Percentiles rank a stretch among this genome's conserved stretches.
These are phyloP conservation scores for Rugosomyces carneus DNA, from an alignment of 1,284 basidiomycete genomes.

Conservation along the genomic window DNA sequence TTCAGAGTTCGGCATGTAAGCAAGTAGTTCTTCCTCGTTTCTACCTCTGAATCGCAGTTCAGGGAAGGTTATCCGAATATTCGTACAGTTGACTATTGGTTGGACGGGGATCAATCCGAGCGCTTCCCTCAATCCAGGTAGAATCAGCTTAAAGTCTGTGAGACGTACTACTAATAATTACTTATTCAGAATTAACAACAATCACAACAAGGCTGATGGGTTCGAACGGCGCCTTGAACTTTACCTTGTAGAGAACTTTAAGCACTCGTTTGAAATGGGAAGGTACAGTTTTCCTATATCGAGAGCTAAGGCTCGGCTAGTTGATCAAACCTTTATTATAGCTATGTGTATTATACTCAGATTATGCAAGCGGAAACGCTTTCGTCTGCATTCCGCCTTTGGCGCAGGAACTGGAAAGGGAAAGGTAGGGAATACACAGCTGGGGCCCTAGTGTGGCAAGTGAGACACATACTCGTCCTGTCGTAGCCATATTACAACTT, in stretches of 20 bases:
- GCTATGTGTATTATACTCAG: constrained; percentile 78
- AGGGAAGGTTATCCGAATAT: constrained; percentile 83
- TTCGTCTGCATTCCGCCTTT: constrained; percentile 68
- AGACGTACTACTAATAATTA: not conserved
- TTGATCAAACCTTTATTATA: constrained; percentile 17
- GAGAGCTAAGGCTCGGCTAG: constrained; percentile 1
- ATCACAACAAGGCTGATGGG: constrained; percentile 88
- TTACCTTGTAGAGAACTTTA: constrained; percentile 88
- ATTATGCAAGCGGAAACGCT: constrained; percentile 80
- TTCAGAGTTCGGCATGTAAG: constrained; percentile 84
- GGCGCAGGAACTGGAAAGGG: constrained; percentile 74
- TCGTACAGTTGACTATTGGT: constrained; percentile 81
- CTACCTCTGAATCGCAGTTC: constrained; percentile 6
- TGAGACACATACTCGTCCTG: no score
- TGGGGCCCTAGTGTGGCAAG: constrained; percentile 81
- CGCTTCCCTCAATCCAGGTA: constrained; percentile 84
- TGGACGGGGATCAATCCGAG: constrained; percentile 62
- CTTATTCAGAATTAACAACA: constrained; percentile 51
- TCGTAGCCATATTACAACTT: no score
- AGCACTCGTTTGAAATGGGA: constrained; percentile 83
- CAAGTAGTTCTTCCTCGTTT: constrained; percentile 3
- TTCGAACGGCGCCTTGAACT: constrained; percentile 85
- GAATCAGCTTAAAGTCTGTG: constrained; percentile 6
- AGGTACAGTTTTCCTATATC: constrained; percentile 38
- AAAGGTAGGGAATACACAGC: constrained; percentile 64